A percentile compares a stretch with the other conserved stretches of the same genome.
Conservation (phyloP, 108 stramenopile species). For the Discostella stelligeroides region DNA sequence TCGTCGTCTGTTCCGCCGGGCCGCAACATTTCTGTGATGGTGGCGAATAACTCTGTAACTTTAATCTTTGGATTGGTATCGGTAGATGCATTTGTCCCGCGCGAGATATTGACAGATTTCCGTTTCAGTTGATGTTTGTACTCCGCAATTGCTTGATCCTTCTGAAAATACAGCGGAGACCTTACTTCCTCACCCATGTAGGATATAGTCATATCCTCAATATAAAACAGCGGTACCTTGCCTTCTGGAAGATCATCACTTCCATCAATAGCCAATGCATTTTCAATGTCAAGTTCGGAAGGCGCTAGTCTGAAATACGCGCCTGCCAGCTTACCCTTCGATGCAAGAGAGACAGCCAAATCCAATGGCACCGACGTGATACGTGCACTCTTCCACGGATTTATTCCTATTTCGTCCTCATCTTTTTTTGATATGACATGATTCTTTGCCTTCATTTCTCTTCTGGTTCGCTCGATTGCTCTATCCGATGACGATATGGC, state of each 20-base stretch:
- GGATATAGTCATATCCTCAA: slow-evolving; percentile 62
- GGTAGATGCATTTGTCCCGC: slow-evolving; percentile 19
- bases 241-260: slow-evolving; percentile 77
- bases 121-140: slow-evolving; percentile 37
- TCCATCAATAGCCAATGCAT: slow-evolving; percentile 62
- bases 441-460: slow-evolving; percentile 43
- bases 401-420: slow-evolving; percentile 52
- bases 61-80: no score
- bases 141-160: slow-evolving; percentile 62
- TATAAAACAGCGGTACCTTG: slow-evolving; percentile 81
- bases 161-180: slow-evolving; percentile 73
- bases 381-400: slow-evolving; percentile 76
- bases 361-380: slow-evolving; percentile 80
- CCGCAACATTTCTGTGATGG: slow-evolving; percentile 58
- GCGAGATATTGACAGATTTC: slow-evolving; percentile 25
- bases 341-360: slow-evolving; percentile 67
- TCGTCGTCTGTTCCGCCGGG: slow-evolving; percentile 63
- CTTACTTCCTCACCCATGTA: slow-evolving; percentile 22
- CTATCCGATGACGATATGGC: slow-evolving; percentile 63
- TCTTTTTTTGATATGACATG: slow-evolving; percentile 45
- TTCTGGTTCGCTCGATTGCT: slow-evolving; percentile 56
- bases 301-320: slow-evolving; percentile 77
- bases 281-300: slow-evolving; percentile 65
- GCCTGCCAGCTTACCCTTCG: slow-evolving; percentile 56
- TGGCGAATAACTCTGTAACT: slow-evolving; percentile 77